Percentiles rank a stretch among this genome's conserved stretches.
Evolutionary conservation across 2,329 filamentous ascomycete species (phyloP).

Genomic region (Aspergillus fischeri): DNA sequence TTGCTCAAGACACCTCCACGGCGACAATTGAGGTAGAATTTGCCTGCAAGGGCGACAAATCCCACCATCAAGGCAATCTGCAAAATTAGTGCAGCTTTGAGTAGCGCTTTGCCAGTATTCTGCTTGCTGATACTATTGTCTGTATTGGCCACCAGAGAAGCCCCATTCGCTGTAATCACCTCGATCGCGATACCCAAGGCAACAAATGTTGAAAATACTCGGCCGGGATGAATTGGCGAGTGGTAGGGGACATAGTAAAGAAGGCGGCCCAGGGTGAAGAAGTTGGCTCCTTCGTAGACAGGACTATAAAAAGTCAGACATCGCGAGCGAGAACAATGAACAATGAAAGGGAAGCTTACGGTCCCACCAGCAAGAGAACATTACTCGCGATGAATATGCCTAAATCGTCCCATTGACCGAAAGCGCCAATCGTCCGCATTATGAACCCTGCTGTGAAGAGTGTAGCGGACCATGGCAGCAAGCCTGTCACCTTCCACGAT

Average conservation of each 20-base stretch:
- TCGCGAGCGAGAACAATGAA: not conserved
- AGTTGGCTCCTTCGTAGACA: slow-evolving; percentile 45
- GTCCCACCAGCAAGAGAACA: slow-evolving; percentile 37
- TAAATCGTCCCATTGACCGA: slow-evolving; percentile 34
- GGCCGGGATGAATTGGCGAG: slow-evolving; percentile 49
- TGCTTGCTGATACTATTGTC: slow-evolving; percentile 32
- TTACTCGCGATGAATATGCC: slow-evolving; percentile 36
- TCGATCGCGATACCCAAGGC: slow-evolving; percentile 49
- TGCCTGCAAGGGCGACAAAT: slow-evolving; percentile 46
- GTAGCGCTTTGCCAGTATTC: slow-evolving; percentile 42
- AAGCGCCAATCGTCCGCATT: slow-evolving; percentile 33
- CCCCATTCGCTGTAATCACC: slow-evolving; percentile 49
- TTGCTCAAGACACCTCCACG: slow-evolving; percentile 37
- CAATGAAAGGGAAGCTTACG: slow-evolving; percentile 23
- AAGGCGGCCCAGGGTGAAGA: slow-evolving; percentile 51
- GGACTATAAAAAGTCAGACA: slow-evolving; percentile 21
- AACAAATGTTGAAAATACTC: slow-evolving; percentile 57
- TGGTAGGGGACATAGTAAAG: slow-evolving; percentile 49
- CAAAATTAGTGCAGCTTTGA: slow-evolving; percentile 49
- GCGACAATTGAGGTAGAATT: slow-evolving; percentile 45
- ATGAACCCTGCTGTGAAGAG: slow-evolving; percentile 39
- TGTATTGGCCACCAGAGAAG: slow-evolving; percentile 42
- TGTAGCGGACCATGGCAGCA: slow-evolving; percentile 40
- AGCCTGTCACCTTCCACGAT: slow-evolving; percentile 39
- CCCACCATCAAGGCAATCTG: slow-evolving; percentile 48